These are phyloP conservation scores for Tricholoma sp. DNA, from an alignment of 768 basidiomycete species.

Conservation along the genomic window DNA sequence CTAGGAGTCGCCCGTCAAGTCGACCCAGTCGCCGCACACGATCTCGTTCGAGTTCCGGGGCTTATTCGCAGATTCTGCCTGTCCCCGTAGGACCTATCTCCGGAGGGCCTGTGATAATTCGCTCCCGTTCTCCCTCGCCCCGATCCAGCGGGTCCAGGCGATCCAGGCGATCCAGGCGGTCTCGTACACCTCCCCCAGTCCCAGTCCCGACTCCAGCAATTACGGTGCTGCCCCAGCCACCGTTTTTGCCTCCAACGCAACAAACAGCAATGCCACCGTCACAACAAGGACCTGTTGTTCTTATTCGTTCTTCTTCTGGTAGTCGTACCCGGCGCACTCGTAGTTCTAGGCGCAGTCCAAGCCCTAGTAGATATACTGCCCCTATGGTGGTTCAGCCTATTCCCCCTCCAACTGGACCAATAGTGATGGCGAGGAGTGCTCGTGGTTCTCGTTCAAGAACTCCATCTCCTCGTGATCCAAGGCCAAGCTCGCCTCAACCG, in stretches of 20 bases:
- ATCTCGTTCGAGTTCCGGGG: background rate
- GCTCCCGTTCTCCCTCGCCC: background rate
- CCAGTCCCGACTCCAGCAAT: background rate
- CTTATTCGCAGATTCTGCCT: background rate
- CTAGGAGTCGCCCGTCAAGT: background rate
- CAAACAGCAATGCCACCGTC: background rate
- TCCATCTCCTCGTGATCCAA: constrained; percentile 3
- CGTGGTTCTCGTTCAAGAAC: constrained; percentile 8
- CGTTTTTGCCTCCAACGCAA: background rate
- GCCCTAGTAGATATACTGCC: background rate
- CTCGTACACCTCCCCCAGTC: background rate
- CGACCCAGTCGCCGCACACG: background rate
- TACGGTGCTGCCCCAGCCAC: background rate
- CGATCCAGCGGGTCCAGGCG: too few species aligned
- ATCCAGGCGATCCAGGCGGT: background rate
- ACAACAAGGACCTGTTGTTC: background rate
- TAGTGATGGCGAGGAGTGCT: background rate
- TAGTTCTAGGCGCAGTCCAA: background rate
- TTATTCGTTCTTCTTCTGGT: background rate
- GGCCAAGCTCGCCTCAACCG: background rate
- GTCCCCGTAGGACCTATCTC: background rate
- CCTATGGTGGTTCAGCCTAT: background rate
- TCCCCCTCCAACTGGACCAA: background rate
- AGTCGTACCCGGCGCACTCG: constrained; percentile 1
- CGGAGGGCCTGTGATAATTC: too few species aligned